Evolutionary conservation across 177 flowering plant species (phyloP).

Genomic region (Vitis hybrid): DNA sequence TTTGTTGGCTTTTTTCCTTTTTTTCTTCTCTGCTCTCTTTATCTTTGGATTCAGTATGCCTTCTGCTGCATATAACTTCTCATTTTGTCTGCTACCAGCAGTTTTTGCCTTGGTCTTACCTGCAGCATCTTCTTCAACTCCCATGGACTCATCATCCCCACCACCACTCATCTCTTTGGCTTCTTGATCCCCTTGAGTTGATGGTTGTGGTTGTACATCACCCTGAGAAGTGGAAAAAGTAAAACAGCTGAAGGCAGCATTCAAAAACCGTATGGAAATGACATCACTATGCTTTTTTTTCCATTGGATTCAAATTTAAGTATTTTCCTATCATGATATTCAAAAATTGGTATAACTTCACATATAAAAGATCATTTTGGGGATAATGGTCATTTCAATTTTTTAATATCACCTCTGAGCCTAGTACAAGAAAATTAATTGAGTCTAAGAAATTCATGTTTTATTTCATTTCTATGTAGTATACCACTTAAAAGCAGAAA

Average conservation of each 20-base stretch:
- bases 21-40: conserved; percentile 75
- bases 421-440: no score
- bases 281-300: neutral
- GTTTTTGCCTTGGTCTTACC: conserved; percentile 30
- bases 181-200: conserved; percentile 21
- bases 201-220: conserved; percentile 26
- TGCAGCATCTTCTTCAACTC: conserved; percentile 34
- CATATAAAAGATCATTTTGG: no score
- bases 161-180: conserved; percentile 18
- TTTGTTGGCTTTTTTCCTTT: conserved; percentile 57
- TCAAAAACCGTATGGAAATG: neutral
- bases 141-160: conserved; percentile 47
- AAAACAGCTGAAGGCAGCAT: neutral
- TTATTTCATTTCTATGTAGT: no score
- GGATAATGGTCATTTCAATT: no score
- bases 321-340: neutral
- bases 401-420: no score
- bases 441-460: no score
- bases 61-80: conserved; percentile 75
- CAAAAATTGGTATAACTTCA: no score
- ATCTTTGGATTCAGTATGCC: conserved; percentile 79
- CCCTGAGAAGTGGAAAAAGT: conserved; percentile 22
- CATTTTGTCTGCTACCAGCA: conserved; percentile 54
- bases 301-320: neutral
- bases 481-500: no score